These are phyloP conservation scores for Thozetella sp. DNA, from an alignment of 495 filamentous ascomycete species.

Conservation along the genomic window DNA sequence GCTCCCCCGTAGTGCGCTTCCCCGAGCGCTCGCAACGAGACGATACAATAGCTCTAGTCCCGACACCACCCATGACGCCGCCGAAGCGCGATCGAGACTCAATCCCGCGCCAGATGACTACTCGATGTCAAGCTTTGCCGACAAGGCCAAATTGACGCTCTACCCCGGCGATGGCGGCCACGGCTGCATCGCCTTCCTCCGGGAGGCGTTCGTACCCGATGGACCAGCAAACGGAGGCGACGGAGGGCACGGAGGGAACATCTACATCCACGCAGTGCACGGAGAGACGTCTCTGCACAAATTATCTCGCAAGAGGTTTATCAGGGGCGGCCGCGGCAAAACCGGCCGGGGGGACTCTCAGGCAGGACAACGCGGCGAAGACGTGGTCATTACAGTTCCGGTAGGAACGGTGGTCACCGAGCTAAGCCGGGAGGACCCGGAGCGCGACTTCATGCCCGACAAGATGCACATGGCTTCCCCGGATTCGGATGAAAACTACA, in stretches of 20 bases:
- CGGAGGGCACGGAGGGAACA: conserved; percentile 85
- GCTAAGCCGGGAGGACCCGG: conserved; percentile 74
- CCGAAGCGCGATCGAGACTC: conserved; percentile 52
- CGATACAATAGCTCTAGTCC: conserved; percentile 21
- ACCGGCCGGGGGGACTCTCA: conserved; percentile 84
- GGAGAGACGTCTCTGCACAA: conserved; percentile 93
- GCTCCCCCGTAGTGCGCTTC: conserved; percentile 20
- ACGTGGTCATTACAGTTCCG: conserved; percentile 86
- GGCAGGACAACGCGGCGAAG: conserved; percentile 80
- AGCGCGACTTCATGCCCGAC: conserved; percentile 58
- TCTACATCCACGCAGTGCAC: conserved; percentile 92
- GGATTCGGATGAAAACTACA: conserved; percentile 18
- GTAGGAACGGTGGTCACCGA: conserved; percentile 91
- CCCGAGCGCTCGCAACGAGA: conserved; percentile 16
- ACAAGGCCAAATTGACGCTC: conserved; percentile 77
- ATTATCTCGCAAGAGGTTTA: conserved; percentile 71
- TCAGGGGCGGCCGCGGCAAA: conserved; percentile 79
- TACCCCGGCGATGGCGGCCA: conserved; percentile 81
- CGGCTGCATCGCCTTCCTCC: conserved; percentile 90
- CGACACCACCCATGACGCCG: conserved; percentile 25
- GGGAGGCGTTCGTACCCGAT: conserved; percentile 82
- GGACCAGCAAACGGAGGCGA: conserved; percentile 98
- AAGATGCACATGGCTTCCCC: neutral
- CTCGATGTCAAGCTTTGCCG: conserved; percentile 77
- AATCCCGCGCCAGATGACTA: conserved; percentile 84